Evolutionary conservation across 768 basidiomycete species (phyloP).

Genomic region (Kwoniella newhampshirensis): DNA sequence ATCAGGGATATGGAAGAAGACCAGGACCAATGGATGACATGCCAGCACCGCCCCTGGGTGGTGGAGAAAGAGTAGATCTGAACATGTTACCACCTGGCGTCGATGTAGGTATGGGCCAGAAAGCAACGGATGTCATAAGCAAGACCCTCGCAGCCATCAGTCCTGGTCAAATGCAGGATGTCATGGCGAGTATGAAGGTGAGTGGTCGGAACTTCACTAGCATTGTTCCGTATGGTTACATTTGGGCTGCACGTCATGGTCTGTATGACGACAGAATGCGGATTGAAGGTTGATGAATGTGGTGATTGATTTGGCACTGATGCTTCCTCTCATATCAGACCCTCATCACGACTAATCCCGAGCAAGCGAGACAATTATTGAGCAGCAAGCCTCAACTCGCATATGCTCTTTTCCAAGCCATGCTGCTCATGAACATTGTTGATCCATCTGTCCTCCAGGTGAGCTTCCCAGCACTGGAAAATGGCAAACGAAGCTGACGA

Average conservation of each 20-base stretch:
- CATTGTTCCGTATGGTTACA: too few species aligned
- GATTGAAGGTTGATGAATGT: too few species aligned
- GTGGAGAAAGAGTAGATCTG: slow-evolving; percentile 53
- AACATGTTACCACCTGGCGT: slow-evolving; percentile 72
- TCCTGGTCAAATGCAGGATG: slow-evolving; percentile 82
- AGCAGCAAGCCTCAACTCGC: slow-evolving; percentile 85
- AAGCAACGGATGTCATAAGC: slow-evolving; percentile 77
- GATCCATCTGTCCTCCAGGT: slow-evolving; percentile 81
- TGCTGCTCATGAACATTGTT: slow-evolving; percentile 89
- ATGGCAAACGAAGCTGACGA: background rate
- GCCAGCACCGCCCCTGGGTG: background rate
- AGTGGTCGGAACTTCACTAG: too few species aligned
- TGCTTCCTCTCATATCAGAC: slow-evolving; percentile 61
- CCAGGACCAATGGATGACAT: background rate
- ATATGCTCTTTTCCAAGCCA: slow-evolving; percentile 92
- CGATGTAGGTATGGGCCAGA: slow-evolving; percentile 68
- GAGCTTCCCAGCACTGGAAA: slow-evolving; percentile 29
- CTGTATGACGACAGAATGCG: too few species aligned
- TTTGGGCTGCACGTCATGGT: too few species aligned
- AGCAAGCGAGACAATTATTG: slow-evolving; percentile 78
- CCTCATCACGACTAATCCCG: slow-evolving; percentile 85
- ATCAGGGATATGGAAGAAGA: slow-evolving; percentile 12
- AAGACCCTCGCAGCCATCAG: slow-evolving; percentile 79
- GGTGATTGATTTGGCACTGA: too few species aligned
- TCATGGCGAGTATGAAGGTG: slow-evolving; percentile 98